These are phyloP conservation scores for Vigna hirtella DNA, from an alignment of 306 rosid species.

Conservation along the genomic window DNA sequence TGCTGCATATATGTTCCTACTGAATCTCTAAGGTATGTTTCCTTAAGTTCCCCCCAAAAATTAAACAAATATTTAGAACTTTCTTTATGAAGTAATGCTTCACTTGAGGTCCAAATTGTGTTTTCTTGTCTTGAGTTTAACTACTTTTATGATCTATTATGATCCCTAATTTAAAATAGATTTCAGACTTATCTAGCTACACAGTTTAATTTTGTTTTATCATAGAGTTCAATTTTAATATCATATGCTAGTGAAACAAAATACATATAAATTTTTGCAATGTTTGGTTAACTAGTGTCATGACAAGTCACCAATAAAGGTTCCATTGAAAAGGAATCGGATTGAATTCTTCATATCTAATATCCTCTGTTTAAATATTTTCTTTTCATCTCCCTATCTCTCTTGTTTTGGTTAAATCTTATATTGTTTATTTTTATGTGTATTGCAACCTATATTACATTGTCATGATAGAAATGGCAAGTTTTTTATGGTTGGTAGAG, in stretches of 20 bases:
- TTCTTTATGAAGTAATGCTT: slow-evolving; percentile 9
- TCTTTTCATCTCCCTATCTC: background rate
- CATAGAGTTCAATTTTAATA: slow-evolving; percentile 7
- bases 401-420: background rate
- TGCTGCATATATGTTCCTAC: slow-evolving; percentile 60
- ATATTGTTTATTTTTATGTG: background rate
- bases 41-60: background rate
- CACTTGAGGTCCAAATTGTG: slow-evolving; percentile 5
- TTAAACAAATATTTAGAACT: background rate
- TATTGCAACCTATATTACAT: background rate
- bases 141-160: background rate
- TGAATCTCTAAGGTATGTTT: slow-evolving; percentile 69
- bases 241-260: too few species aligned
- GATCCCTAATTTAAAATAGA: too few species aligned
- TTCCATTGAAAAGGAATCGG: background rate
- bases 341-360: slow-evolving; percentile 7
- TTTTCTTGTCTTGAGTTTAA: slow-evolving; percentile 37
- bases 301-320: too few species aligned
- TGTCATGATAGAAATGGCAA: slow-evolving; percentile 10
- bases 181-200: too few species aligned
- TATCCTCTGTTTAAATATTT: background rate
- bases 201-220: too few species aligned
- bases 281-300: too few species aligned
- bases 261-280: too few species aligned
- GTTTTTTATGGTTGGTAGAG: too few species aligned